These are phyloP conservation scores for Aspergillus brunneoviolaceus DNA, from an alignment of 2,329 filamentous ascomycete genomes.

Conservation along the genomic window DNA sequence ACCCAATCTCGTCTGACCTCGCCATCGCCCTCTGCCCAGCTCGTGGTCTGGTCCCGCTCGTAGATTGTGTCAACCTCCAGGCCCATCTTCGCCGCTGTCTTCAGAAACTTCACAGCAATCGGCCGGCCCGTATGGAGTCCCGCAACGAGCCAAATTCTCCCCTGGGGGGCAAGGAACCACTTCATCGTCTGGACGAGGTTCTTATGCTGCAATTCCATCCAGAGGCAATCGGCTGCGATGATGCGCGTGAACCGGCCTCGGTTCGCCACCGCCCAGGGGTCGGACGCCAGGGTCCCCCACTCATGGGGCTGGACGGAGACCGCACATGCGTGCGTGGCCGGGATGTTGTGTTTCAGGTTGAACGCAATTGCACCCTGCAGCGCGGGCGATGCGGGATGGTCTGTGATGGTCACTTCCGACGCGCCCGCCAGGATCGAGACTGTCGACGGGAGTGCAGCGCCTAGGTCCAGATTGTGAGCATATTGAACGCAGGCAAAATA, in stretches of 20 bases:
- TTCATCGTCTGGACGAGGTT: constrained; percentile 56
- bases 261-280: constrained; percentile 39
- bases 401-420: constrained; percentile 49
- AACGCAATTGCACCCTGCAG: constrained; percentile 43
- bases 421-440: constrained; percentile 39
- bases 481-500: too few species aligned
- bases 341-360: constrained; percentile 49
- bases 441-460: constrained; percentile 44
- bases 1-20: constrained; percentile 47
- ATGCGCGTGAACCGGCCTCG: constrained; percentile 52
- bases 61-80: constrained; percentile 54
- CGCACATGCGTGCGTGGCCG: background rate
- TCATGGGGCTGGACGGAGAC: constrained; percentile 51
- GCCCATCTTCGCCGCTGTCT: constrained; percentile 43
- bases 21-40: constrained; percentile 31
- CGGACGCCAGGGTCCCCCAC: constrained; percentile 51
- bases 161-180: constrained; percentile 51
- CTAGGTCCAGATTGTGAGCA: constrained; percentile 19
- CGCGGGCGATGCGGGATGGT: constrained; percentile 48
- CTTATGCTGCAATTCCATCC: constrained; percentile 58
- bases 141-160: constrained; percentile 52
- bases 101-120: constrained; percentile 58
- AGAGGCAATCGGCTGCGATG: constrained; percentile 61
- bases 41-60: constrained; percentile 53
- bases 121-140: constrained; percentile 61